A percentile compares a stretch with the other conserved stretches of the same genome.
These are phyloP conservation scores for Podaxis carcinomalis DNA, from an alignment of 768 basidiomycete genomes.

Conservation along the genomic window DNA sequence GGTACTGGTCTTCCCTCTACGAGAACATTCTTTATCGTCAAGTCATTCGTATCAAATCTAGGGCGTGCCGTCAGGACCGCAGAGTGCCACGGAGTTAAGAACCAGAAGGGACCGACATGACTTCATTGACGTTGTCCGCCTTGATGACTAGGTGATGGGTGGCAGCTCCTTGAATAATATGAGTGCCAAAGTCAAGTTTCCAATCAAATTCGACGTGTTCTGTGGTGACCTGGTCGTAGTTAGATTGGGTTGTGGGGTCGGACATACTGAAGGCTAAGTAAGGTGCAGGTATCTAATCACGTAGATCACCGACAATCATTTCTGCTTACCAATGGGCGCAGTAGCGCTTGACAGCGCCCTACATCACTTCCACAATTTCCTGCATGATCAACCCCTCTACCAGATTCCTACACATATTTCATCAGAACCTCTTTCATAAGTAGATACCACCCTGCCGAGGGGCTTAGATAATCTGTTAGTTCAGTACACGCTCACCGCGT, in stretches of 20 bases:
- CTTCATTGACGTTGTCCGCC: conserved; percentile 48
- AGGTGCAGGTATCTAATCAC: not conserved
- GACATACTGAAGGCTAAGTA: not conserved
- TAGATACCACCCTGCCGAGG: too few species aligned
- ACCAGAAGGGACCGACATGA: conserved; percentile 42
- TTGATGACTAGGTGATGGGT: conserved; percentile 57
- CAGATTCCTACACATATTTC: too few species aligned
- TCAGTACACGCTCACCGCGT: too few species aligned
- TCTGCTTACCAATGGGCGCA: not conserved
- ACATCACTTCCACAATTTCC: too few species aligned
- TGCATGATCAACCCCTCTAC: too few species aligned
- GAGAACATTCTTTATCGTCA: conserved; percentile 53
- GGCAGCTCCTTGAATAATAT: conserved; percentile 61
- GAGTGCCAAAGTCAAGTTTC: conserved; percentile 65
- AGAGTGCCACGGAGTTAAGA: not conserved
- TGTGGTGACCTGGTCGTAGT: conserved; percentile 65
- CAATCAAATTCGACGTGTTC: conserved; percentile 73
- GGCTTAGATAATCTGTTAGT: too few species aligned
- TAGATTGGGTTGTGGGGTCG: conserved; percentile 78
- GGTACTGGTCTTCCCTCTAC: conserved; percentile 45
- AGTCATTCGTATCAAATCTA: conserved; percentile 73
- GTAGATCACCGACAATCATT: not conserved
- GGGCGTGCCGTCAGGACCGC: not conserved
- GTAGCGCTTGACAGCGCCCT: too few species aligned
- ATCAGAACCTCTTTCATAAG: too few species aligned